Conservation (phyloP, 768 basidiomycete genomes). For the Boletus speciosus region DNA sequence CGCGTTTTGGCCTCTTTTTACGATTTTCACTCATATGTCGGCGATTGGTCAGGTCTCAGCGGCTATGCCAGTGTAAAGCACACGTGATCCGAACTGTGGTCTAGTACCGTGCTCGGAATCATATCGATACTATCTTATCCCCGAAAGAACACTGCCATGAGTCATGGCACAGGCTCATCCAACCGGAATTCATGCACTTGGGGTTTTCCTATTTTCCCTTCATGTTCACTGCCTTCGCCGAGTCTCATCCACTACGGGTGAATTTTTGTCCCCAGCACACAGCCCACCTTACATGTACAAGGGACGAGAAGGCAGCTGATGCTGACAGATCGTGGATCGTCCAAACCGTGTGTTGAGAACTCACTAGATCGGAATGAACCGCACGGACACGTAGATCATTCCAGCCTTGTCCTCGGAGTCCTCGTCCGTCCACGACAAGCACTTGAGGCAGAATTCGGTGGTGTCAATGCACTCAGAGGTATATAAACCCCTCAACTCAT, state of each 20-base stretch:
- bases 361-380: not conserved
- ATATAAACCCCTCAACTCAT: slow-evolving; percentile 7
- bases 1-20: not conserved
- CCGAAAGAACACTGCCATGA: not conserved
- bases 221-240: not conserved
- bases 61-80: not conserved
- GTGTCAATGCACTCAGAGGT: not conserved
- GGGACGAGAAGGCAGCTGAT: not conserved
- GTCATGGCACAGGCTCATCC: not conserved
- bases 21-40: not conserved
- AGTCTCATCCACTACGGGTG: not conserved
- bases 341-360: not conserved
- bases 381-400: not conserved
- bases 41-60: not conserved
- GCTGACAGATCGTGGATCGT: not conserved
- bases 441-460: not conserved
- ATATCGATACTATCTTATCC: not conserved
- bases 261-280: not conserved
- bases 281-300: not conserved
- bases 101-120: not conserved
- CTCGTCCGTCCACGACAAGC: not conserved
- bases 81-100: not conserved
- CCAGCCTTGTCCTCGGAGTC: not conserved
- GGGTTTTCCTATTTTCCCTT: not conserved
- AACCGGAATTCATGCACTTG: not conserved